Evolutionary conservation across 352 stramenopile genomes (phyloP).

Genomic region (Phytophthora melonis): DNA sequence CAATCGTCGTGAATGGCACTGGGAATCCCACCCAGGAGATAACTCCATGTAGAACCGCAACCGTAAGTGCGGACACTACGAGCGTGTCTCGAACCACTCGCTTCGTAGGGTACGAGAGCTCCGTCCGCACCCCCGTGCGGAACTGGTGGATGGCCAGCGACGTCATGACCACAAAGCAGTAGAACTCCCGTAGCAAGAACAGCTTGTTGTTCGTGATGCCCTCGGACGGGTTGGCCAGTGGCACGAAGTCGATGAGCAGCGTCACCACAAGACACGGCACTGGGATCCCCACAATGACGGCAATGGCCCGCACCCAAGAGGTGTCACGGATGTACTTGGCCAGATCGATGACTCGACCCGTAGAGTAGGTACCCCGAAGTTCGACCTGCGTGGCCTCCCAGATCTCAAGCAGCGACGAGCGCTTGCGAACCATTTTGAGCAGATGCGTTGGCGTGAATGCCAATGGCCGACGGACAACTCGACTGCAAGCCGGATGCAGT

Average conservation of each 20-base stretch:
- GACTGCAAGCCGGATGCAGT: too few relatives aligned
- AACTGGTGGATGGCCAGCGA: neutral
- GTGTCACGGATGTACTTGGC: conserved; percentile 2
- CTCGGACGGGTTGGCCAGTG: neutral
- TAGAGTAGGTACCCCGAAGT: conserved; percentile 1
- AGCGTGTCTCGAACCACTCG: conserved; percentile 2
- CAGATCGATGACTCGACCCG: neutral
- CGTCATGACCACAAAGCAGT: neutral
- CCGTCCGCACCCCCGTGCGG: neutral
- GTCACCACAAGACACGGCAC: conserved; percentile 8
- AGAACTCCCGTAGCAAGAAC: neutral
- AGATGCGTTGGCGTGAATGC: neutral
- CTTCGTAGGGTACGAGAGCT: neutral
- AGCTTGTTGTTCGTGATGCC: conserved; percentile 4
- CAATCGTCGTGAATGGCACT: conserved; percentile 13
- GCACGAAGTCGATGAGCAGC: conserved; percentile 3
- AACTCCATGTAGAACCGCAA: neutral
- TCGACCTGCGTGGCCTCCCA: conserved; percentile 15
- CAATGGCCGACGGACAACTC: neutral
- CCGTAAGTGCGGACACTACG: conserved; percentile 1
- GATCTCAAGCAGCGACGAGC: neutral
- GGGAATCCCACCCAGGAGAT: conserved; percentile 10
- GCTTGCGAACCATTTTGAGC: neutral
- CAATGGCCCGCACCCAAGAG: neutral
- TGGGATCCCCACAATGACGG: neutral